Percentiles rank a stretch among this genome's conserved stretches.
phyloP scores from a whole-genome alignment of 148 eudicot species.

The Diospyros kaki region DNA sequence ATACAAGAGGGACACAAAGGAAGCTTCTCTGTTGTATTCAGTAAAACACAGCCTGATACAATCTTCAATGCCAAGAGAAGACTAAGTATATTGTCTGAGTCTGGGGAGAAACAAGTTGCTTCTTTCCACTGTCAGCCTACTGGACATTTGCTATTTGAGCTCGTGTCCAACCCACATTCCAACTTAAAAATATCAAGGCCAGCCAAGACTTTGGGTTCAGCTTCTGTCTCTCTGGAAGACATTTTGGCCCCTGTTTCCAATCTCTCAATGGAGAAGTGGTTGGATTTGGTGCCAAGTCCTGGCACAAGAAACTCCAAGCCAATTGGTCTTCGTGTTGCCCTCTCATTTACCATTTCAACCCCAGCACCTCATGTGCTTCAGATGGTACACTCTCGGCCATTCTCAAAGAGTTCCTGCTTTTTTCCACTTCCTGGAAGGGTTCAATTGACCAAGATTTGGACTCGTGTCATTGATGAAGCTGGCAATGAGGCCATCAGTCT shows the following conservation, averaged over 20 bases:
- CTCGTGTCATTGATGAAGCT: conserved; percentile 53
- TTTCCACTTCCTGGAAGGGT: conserved; percentile 44
- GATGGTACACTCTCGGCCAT: conserved; percentile 43
- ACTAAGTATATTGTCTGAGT: conserved; percentile 57
- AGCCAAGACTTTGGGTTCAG: conserved; percentile 52
- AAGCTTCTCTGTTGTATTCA: conserved; percentile 52
- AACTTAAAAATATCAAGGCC: conserved; percentile 38
- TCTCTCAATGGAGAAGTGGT: conserved; percentile 75
- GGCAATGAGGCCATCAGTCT: conserved; percentile 70
- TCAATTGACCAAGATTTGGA: conserved; percentile 46
- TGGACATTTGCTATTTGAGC: conserved; percentile 67
- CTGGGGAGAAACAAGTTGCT: conserved; percentile 78
- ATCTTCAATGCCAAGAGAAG: conserved; percentile 58
- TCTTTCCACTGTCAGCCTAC: conserved; percentile 71
- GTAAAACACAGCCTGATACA: conserved; percentile 76
- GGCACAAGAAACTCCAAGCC: conserved; percentile 35
- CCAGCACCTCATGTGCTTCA: conserved; percentile 51
- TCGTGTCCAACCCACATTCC: conserved; percentile 38
- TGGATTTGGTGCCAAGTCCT: conserved; percentile 52
- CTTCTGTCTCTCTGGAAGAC: conserved; percentile 60
- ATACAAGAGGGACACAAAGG: conserved; percentile 60
- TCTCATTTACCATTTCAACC: conserved; percentile 69
- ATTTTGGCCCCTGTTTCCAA: conserved; percentile 37
- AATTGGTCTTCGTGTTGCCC: conserved; percentile 55
- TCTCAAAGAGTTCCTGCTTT: conserved; percentile 52